Percentiles rank a stretch among this genome's conserved stretches.
Conservation (phyloP, 208 protist species). For the Leishmania mexicana region DNA sequence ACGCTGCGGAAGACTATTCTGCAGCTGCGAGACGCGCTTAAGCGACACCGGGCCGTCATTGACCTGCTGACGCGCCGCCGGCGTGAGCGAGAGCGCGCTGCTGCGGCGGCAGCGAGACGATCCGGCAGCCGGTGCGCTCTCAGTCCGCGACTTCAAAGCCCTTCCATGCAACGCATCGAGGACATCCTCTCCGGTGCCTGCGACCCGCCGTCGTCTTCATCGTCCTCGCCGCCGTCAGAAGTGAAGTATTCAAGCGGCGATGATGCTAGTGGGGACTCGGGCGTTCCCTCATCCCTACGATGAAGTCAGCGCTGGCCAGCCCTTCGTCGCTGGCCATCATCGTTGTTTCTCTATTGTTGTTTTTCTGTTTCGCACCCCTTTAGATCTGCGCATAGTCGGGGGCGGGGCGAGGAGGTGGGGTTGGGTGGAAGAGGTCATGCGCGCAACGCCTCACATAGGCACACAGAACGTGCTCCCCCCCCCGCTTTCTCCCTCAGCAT, state of each 20-base stretch:
- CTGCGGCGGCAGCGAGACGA: not conserved
- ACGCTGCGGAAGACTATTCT: conserved; percentile 37
- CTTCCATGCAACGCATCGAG: conserved; percentile 36
- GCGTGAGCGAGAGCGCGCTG: not conserved
- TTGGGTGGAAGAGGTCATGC: not conserved
- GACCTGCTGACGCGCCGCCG: conserved; percentile 44
- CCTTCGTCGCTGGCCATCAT: not conserved
- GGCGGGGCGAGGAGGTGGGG: not conserved
- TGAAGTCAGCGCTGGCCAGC: not conserved
- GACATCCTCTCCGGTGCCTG: conserved; percentile 40
- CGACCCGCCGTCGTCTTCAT: conserved; percentile 11
- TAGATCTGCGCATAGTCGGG: not conserved
- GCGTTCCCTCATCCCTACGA: not conserved
- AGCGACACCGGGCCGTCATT: conserved; percentile 56
- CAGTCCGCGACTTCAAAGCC: conserved; percentile 7
- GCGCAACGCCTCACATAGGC: not conserved
- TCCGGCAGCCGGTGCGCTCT: not conserved
- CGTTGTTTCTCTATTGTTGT: not conserved
- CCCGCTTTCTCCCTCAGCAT: not conserved
- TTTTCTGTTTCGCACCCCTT: not conserved
- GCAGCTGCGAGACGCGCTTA: conserved; percentile 42
- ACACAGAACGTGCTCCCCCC: not conserved
- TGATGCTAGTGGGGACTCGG: not conserved
- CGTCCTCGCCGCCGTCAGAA: not conserved
- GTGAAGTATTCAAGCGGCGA: conserved; percentile 2